A percentile compares a stretch with the other conserved stretches of the same genome.
Conservation (phyloP, 2,329 filamentous ascomycete genomes). For the Beauveria asiatica region DNA sequence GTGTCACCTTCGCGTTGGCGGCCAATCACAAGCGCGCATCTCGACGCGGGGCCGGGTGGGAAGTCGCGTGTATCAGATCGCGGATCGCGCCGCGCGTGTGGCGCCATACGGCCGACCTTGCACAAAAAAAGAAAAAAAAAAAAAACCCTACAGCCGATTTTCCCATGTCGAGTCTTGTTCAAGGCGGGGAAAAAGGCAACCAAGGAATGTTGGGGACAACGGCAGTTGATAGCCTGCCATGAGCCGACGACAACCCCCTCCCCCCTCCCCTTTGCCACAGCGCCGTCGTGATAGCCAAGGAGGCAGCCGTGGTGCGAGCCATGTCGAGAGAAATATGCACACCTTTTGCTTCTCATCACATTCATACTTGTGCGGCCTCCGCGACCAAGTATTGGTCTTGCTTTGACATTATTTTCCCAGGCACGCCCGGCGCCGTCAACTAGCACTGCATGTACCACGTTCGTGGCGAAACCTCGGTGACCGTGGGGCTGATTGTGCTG, state of each 20-base stretch:
- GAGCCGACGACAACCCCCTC: not conserved
- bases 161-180: not conserved
- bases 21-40: constrained; percentile 6
- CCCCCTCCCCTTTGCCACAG: not conserved
- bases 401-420: not conserved
- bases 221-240: not conserved
- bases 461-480: too few species aligned
- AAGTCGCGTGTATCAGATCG: constrained; percentile 1
- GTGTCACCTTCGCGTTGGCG: not conserved
- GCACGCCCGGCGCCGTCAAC: not conserved
- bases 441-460: too few species aligned
- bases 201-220: not conserved
- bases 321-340: not conserved
- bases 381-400: not conserved
- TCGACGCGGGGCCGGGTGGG: not conserved
- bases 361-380: not conserved
- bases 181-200: too few species aligned
- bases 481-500: too few species aligned
- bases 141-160: not conserved
- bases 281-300: not conserved
- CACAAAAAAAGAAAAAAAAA: not conserved
- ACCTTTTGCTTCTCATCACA: not conserved
- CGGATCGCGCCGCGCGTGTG: not conserved
- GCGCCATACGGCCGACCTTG: not conserved
- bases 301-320: not conserved